Percentiles rank a stretch among this genome's conserved stretches.
Evolutionary conservation across 345 rosid species (phyloP).

Genomic region (Orychophragmus violaceus): DNA sequence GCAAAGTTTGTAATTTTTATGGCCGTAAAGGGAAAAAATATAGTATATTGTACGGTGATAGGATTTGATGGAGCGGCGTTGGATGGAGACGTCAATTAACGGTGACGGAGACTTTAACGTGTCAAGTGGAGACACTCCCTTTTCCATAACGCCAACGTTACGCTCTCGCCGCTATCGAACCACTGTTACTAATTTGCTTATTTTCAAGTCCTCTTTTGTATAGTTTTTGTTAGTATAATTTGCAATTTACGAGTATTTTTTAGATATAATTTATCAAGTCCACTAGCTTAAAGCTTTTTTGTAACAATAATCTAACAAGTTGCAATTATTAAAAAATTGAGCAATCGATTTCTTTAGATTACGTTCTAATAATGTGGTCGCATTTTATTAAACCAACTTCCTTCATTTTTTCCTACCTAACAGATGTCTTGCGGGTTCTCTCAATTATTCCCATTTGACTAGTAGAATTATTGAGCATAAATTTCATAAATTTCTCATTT

Average conservation of each 20-base stretch:
- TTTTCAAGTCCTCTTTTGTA: neutral
- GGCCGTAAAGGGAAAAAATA: no score
- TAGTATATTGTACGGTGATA: neutral
- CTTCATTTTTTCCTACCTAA: neutral
- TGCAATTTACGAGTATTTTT: neutral
- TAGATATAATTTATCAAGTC: neutral
- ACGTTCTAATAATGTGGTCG: slow-evolving; percentile 21
- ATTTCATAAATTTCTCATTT: slow-evolving; percentile 8
- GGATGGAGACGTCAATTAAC: slow-evolving; percentile 20
- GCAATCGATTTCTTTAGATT: slow-evolving; percentile 13
- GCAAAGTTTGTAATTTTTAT: no score
- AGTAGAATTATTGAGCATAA: neutral
- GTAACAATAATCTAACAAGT: neutral
- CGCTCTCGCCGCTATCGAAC: slow-evolving; percentile 3
- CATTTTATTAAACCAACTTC: neutral
- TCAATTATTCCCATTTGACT: slow-evolving; percentile 16
- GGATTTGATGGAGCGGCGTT: slow-evolving; percentile 17
- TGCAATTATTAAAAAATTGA: neutral
- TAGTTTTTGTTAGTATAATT: neutral
- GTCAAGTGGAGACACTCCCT: slow-evolving; percentile 8
- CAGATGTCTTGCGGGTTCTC: neutral
- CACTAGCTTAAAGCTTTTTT: no score
- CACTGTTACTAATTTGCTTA: neutral
- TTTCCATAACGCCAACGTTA: slow-evolving; percentile 25
- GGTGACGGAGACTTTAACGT: slow-evolving; percentile 26